Conservation (phyloP, 2,329 filamentous ascomycete species). For the Arthrobotrys musiformis region DNA sequence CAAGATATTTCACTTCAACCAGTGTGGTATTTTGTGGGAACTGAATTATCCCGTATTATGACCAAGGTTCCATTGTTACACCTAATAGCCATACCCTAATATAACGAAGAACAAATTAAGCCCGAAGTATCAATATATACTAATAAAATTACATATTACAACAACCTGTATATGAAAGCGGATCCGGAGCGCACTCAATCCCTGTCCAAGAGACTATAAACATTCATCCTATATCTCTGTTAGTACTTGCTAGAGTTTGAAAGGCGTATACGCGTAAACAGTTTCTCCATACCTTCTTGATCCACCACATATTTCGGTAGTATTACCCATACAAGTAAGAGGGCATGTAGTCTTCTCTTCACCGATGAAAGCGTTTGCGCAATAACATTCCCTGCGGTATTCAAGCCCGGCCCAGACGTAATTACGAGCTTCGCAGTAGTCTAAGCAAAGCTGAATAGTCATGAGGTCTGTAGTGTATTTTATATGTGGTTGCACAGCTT, state of each 20-base stretch:
- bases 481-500: constrained; percentile 15
- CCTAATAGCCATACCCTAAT: too few species aligned
- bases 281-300: constrained; percentile 9
- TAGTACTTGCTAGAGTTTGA: not conserved
- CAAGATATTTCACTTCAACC: too few species aligned
- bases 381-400: constrained; percentile 42
- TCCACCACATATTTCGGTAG: constrained; percentile 37
- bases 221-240: constrained; percentile 33
- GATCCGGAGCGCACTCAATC: not conserved
- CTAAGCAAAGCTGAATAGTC: constrained; percentile 27
- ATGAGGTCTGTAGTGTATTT: constrained; percentile 34
- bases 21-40: too few species aligned
- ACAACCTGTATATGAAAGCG: not conserved
- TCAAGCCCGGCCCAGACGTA: constrained; percentile 28
- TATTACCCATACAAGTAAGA: constrained; percentile 30
- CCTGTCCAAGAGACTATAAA: constrained; percentile 23
- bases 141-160: not conserved
- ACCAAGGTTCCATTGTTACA: too few species aligned
- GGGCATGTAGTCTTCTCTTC: not conserved
- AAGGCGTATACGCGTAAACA: not conserved
- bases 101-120: too few species aligned
- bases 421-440: constrained; percentile 8
- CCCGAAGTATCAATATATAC: too few species aligned
- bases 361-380: constrained; percentile 20
- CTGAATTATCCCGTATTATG: too few species aligned